Conservation (phyloP, 1,139 yeast genomes). For the Lipomyces yarrowii region DNA sequence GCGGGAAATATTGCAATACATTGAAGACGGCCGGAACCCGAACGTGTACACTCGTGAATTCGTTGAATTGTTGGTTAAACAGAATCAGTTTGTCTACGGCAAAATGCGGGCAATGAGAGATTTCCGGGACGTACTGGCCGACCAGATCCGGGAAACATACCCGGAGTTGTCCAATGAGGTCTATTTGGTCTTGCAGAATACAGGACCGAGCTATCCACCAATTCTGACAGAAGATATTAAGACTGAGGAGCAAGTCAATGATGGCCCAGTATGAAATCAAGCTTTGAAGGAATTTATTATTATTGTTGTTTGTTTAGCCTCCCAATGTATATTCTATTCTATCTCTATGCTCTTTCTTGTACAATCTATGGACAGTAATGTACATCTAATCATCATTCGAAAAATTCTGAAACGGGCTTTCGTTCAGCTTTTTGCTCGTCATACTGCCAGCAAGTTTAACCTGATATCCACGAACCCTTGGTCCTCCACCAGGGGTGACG, state of each 20-base stretch:
- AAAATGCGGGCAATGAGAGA: conserved; percentile 51
- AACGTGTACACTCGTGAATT: conserved; percentile 96
- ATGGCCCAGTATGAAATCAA: neutral
- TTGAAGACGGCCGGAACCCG: conserved; percentile 95
- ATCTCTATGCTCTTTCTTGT: neutral
- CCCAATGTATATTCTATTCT: neutral
- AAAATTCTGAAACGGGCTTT: conserved; percentile 17
- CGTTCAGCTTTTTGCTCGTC: conserved; percentile 22
- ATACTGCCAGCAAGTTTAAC: conserved; percentile 21
- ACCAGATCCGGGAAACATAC: conserved; percentile 69
- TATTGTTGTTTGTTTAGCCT: neutral
- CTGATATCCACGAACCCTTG: conserved; percentile 32
- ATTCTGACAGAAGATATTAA: neutral
- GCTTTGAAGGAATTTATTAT: neutral
- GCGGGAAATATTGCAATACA: conserved; percentile 72
- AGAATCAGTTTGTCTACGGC: conserved; percentile 86
- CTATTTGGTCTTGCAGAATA: conserved; percentile 48
- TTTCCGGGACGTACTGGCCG: conserved; percentile 64
- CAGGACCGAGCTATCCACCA: conserved; percentile 13
- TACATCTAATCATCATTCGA: conserved; percentile 2
- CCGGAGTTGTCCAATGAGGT: conserved; percentile 67
- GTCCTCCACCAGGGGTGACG: conserved; percentile 12
- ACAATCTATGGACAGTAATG: neutral
- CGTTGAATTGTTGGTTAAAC: conserved; percentile 85
- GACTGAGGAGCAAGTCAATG: neutral